Evolutionary conservation across 306 rosid species (phyloP).

Genomic region (Styphnolobium japonicum): DNA sequence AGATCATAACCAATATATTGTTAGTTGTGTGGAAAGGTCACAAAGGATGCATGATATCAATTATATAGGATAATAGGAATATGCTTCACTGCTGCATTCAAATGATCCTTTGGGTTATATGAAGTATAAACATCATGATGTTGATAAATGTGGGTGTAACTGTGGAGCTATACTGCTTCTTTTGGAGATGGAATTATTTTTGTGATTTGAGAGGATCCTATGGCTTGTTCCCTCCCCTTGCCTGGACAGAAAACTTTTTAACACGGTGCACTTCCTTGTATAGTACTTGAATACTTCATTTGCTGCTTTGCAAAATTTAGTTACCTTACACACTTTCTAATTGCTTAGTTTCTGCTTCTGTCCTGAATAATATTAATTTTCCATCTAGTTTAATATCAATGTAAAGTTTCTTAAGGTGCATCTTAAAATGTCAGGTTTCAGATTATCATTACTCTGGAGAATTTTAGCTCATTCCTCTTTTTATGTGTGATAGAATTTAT

Average conservation of each 20-base stretch:
- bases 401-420: slow-evolving; percentile 1
- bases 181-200: background rate
- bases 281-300: no score
- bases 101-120: background rate
- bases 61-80: slow-evolving; percentile 1
- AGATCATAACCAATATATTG: background rate
- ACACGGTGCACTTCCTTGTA: background rate
- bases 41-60: slow-evolving; percentile 5
- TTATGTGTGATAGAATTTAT: slow-evolving; percentile 21
- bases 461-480: slow-evolving; percentile 2
- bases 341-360: slow-evolving; percentile 1
- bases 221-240: background rate
- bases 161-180: background rate
- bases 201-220: background rate
- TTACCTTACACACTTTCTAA: background rate
- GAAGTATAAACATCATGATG: background rate
- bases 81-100: background rate
- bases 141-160: background rate
- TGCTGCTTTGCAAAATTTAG: slow-evolving; percentile 7
- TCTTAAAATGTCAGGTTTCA: background rate
- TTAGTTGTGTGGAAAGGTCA: slow-evolving; percentile 5
- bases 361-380: background rate
- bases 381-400: background rate
- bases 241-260: background rate
- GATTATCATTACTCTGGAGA: background rate